phyloP scores from a whole-genome alignment of 202 grass and related monocot species.

The Zoysia matrella region DNA sequence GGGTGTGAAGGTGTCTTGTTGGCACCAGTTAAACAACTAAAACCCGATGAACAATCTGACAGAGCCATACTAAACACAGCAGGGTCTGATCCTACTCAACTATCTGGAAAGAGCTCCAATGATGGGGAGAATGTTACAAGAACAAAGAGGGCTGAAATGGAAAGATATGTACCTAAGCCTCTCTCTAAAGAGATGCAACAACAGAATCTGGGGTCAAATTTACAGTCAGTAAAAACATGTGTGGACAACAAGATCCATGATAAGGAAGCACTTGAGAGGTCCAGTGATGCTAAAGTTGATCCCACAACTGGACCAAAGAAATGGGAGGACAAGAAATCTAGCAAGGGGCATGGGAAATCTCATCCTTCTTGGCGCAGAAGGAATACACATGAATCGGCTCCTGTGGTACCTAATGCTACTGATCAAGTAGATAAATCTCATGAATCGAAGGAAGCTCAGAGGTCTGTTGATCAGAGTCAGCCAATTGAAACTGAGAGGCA shows the following conservation, averaged over 20 bases:
- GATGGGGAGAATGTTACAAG: conserved; percentile 66
- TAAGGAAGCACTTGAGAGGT: conserved; percentile 48
- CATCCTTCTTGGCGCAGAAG: conserved; percentile 94
- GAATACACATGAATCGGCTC: conserved; percentile 65
- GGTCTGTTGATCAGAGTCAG: conserved; percentile 32
- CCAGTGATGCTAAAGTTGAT: conserved; percentile 54
- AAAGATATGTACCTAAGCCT: conserved; percentile 98
- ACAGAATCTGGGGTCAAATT: conserved; percentile 55
- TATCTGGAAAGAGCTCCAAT: conserved; percentile 38
- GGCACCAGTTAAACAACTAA: conserved; percentile 74
- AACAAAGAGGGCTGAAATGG: conserved; percentile 97
- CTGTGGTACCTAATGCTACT: conserved; percentile 45
- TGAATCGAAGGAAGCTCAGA: conserved; percentile 45
- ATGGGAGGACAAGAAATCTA: conserved; percentile 71
- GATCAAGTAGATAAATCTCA: conserved; percentile 41
- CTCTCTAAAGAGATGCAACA: conserved; percentile 80
- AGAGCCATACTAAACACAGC: conserved; percentile 35
- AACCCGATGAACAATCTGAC: conserved; percentile 61
- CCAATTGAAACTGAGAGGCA: conserved; percentile 40
- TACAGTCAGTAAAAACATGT: conserved; percentile 38
- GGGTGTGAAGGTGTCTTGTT: conserved; percentile 67
- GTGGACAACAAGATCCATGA: conserved; percentile 42
- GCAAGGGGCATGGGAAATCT: conserved; percentile 60
- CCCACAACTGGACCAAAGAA: conserved; percentile 51
- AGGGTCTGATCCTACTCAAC: conserved; percentile 24